Percentiles rank a stretch among this genome's conserved stretches.
These are phyloP conservation scores for Suillus weaverae DNA, from an alignment of 768 basidiomycete genomes.

Conservation along the genomic window DNA sequence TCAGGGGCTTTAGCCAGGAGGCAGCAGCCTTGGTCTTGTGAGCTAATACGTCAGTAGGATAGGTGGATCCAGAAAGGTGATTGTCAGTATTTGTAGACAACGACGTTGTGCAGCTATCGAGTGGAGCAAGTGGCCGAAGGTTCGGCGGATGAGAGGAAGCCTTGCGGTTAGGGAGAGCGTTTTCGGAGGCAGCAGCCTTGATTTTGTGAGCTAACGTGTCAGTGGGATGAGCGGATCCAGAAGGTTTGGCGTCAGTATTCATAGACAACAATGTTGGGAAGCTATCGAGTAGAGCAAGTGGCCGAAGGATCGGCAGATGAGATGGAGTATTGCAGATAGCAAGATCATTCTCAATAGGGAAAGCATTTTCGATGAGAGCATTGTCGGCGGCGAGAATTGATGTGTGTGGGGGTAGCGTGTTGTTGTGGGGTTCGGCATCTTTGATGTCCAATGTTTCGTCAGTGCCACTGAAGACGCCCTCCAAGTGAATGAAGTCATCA, in stretches of 20 bases:
- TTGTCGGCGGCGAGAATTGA: neutral
- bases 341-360: neutral
- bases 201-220: neutral
- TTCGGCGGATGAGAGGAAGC: neutral
- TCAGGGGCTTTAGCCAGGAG: neutral
- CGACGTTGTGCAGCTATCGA: neutral
- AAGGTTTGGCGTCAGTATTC: neutral
- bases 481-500: neutral
- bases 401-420: neutral
- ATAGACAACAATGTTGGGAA: neutral
- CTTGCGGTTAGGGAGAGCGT: too few species aligned
- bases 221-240: neutral
- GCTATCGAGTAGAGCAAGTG: neutral
- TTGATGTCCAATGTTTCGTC: neutral
- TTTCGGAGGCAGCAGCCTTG: neutral
- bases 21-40: neutral
- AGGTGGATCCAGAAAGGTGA: neutral
- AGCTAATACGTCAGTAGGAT: neutral
- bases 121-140: neutral
- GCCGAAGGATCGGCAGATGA: neutral
- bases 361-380: neutral
- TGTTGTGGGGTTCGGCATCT: neutral
- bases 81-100: neutral
- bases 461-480: neutral
- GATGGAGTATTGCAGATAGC: neutral